phyloP scores from a whole-genome alignment of 2,329 filamentous ascomycete genomes.

The Cytospora paraplurivora region DNA sequence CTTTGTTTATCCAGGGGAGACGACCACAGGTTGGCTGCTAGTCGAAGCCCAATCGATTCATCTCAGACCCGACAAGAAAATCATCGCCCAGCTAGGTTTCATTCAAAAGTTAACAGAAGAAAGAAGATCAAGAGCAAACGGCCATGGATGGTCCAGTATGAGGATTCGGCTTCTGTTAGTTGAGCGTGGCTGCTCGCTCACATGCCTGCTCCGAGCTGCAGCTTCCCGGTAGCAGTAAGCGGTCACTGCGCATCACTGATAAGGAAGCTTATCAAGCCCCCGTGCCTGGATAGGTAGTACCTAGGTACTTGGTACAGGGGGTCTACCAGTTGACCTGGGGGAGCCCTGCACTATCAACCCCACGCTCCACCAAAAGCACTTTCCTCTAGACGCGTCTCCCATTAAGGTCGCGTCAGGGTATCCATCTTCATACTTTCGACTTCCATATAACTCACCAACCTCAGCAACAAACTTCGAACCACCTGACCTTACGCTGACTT shows the following conservation, averaged over 20 bases:
- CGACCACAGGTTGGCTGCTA: neutral
- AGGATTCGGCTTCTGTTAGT: neutral
- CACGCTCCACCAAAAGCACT: conserved; percentile 12
- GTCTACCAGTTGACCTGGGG: neutral
- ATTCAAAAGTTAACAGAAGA: neutral
- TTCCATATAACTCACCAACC: neutral
- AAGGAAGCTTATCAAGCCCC: neutral
- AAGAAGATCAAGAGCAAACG: neutral
- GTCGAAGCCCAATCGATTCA: neutral
- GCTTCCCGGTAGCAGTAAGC: neutral
- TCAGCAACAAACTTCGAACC: neutral
- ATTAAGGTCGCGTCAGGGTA: conserved; percentile 20
- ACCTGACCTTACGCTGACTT: neutral
- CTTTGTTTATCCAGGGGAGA: neutral
- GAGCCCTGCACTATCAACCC: neutral
- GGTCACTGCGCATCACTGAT: neutral
- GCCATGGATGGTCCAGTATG: neutral
- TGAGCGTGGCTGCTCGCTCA: neutral
- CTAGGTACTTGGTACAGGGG: neutral
- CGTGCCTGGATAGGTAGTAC: neutral
- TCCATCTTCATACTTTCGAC: neutral
- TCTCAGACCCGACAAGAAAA: neutral
- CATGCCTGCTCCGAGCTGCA: neutral
- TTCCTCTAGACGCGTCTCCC: conserved; percentile 17
- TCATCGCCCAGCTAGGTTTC: conserved; percentile 4